Percentiles rank a stretch among this genome's conserved stretches.
phyloP scores from a whole-genome alignment of 805 yeast species.

The Maudiozyma turicensis region DNA sequence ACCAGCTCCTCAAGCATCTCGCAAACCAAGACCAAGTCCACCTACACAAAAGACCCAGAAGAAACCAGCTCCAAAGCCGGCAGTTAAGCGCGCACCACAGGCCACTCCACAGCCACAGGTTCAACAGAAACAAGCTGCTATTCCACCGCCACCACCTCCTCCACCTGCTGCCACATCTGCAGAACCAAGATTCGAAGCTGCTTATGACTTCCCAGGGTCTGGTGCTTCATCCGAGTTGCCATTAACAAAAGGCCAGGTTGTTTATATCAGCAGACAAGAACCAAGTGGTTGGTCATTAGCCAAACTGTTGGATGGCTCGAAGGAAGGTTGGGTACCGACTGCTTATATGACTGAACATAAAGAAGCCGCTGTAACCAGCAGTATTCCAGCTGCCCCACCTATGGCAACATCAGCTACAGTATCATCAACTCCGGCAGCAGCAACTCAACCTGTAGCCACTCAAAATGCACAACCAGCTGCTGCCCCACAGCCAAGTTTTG shows the following conservation, averaged over 20 bases:
- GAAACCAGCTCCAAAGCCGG: slow-evolving; percentile 28
- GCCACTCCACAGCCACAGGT: slow-evolving; percentile 4
- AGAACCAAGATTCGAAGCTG: slow-evolving; percentile 72
- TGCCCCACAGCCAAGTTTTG: slow-evolving; percentile 34
- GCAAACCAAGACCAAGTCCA: slow-evolving; percentile 26
- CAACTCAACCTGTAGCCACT: neutral
- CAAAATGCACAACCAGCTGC: slow-evolving; percentile 18
- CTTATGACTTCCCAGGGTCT: slow-evolving; percentile 82
- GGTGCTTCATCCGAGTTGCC: slow-evolving; percentile 78
- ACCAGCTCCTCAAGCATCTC: slow-evolving; percentile 5
- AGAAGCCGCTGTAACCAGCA: slow-evolving; percentile 10
- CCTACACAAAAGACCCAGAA: slow-evolving; percentile 36
- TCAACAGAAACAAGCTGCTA: slow-evolving; percentile 1
- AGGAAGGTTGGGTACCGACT: slow-evolving; percentile 96
- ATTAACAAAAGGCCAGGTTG: slow-evolving; percentile 62
- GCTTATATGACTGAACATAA: slow-evolving; percentile 66
- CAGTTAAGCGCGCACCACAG: slow-evolving; percentile 8
- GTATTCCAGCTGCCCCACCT: slow-evolving; percentile 31
- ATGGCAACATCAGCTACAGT: neutral
- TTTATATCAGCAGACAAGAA: slow-evolving; percentile 61
- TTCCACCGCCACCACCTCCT: slow-evolving; percentile 70
- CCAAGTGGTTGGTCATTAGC: slow-evolving; percentile 95
- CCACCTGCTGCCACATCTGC: slow-evolving; percentile 51
- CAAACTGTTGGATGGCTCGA: slow-evolving; percentile 59
- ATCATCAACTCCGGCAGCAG: slow-evolving; percentile 8